phyloP scores from a whole-genome alignment of 1,139 yeast genomes.

The Lodderomyces pseudojiufengensis region DNA sequence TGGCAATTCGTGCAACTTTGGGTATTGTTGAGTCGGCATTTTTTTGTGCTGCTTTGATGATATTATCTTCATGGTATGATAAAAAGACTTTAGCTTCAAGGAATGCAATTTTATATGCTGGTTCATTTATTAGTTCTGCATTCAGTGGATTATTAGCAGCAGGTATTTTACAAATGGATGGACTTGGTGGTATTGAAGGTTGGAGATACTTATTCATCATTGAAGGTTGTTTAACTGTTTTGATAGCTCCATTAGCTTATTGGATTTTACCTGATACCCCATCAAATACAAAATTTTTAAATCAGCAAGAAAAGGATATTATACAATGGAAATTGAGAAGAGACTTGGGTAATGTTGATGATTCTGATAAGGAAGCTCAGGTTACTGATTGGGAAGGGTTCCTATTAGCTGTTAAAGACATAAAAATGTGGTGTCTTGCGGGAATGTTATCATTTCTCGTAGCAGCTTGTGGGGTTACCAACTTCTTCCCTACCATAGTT shows the following conservation, averaged over 20 bases:
- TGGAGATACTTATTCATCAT: conserved; percentile 78
- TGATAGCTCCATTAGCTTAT: conserved; percentile 52
- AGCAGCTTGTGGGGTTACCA: conserved; percentile 57
- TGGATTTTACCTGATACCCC: conserved; percentile 74
- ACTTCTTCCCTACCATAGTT: conserved; percentile 61
- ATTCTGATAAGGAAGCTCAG: conserved; percentile 34
- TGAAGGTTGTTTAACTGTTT: conserved; percentile 69
- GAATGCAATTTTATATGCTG: conserved; percentile 57
- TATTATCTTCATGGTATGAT: conserved; percentile 48
- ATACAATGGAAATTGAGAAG: conserved; percentile 41
- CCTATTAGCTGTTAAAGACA: conserved; percentile 38
- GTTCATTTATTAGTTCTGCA: conserved; percentile 75
- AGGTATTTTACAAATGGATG: conserved; percentile 40
- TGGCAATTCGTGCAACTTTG: conserved; percentile 30
- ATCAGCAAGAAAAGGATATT: conserved; percentile 46
- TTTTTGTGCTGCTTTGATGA: conserved; percentile 50
- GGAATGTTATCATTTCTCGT: conserved; percentile 47
- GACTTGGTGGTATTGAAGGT: conserved; percentile 37
- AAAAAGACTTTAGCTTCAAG: conserved; percentile 48
- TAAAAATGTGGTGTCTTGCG: conserved; percentile 46
- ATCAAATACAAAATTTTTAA: conserved; percentile 46
- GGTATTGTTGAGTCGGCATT: conserved; percentile 61
- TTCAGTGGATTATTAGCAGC: conserved; percentile 71
- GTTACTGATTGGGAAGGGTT: conserved; percentile 35
- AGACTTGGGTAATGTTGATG: conserved; percentile 38